Conservation (phyloP, 129 eudicot species). For the Escallonia rubra region DNA sequence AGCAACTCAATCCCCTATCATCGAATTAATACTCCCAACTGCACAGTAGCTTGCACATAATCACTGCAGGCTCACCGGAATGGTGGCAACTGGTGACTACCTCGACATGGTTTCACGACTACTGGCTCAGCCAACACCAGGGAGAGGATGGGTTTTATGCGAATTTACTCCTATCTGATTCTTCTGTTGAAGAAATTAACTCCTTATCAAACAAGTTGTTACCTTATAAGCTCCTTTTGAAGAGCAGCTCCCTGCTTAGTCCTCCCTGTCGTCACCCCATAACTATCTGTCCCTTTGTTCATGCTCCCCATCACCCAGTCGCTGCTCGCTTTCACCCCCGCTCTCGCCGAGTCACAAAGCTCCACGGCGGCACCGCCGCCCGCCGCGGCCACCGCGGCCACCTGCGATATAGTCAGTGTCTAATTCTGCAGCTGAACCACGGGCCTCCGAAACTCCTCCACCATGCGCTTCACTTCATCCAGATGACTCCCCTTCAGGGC, state of each 20-base stretch:
- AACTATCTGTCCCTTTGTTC: constrained; percentile 41
- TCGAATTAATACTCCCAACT: no score
- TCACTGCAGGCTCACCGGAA: no score
- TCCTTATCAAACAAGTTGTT: no score
- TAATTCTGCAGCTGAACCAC: constrained; percentile 29
- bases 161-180: no score
- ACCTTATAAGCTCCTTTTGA: constrained; percentile 57
- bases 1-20: no score
- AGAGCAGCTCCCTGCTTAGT: constrained; percentile 45
- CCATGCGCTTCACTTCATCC: constrained; percentile 47
- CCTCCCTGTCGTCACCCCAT: constrained; percentile 52
- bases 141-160: constrained; percentile 45
- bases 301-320: constrained; percentile 50
- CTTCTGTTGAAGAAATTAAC: no score
- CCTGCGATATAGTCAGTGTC: constrained; percentile 34
- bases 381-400: constrained; percentile 33
- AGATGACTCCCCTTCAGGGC: constrained; percentile 37
- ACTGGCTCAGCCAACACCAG: constrained; percentile 86
- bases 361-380: constrained; percentile 24
- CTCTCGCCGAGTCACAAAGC: constrained; percentile 34
- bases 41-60: no score
- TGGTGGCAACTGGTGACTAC: constrained; percentile 90
- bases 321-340: constrained; percentile 34
- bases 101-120: constrained; percentile 76
- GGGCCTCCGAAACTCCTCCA: constrained; percentile 28